phyloP scores from a whole-genome alignment of 805 yeast genomes.

The Torulaspora indica region DNA sequence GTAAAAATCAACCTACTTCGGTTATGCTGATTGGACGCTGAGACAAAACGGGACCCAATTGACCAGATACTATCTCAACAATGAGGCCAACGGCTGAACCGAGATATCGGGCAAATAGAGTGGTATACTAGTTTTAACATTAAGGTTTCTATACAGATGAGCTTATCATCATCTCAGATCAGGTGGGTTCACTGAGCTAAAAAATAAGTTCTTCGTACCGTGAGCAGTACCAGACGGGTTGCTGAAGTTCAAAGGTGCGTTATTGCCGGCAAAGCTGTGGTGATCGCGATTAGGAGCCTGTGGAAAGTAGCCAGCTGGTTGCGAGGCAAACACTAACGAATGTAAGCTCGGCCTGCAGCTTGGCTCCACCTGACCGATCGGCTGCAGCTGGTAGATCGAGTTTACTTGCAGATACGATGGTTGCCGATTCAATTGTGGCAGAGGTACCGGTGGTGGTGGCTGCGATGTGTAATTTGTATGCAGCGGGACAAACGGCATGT shows the following conservation, averaged over 20 bases:
- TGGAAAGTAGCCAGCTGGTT: not conserved
- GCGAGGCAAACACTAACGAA: not conserved
- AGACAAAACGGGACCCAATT: not conserved
- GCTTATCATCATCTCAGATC: not conserved
- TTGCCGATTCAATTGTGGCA: conserved; percentile 5
- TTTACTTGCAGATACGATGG: conserved; percentile 6
- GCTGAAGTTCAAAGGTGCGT: not conserved
- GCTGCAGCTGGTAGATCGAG: conserved; percentile 6
- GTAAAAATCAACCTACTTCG: not conserved
- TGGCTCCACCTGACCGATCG: conserved; percentile 2
- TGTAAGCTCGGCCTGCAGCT: not conserved
- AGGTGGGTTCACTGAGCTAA: not conserved
- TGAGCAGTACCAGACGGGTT: conserved; percentile 1
- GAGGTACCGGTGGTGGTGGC: conserved; percentile 2
- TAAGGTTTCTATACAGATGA: not conserved
- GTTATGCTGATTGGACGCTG: not conserved
- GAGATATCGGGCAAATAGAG: too few species aligned
- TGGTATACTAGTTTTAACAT: not conserved
- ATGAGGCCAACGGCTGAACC: too few species aligned
- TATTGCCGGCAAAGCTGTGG: not conserved
- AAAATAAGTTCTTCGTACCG: not conserved
- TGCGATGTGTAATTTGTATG: conserved; percentile 11
- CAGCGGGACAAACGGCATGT: conserved; percentile 1
- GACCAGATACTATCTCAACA: too few species aligned
- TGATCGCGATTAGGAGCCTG: not conserved